Evolutionary conservation across 176 grass and related monocot species (phyloP).

Genomic region (barley (Hordeum vulgare)): DNA sequence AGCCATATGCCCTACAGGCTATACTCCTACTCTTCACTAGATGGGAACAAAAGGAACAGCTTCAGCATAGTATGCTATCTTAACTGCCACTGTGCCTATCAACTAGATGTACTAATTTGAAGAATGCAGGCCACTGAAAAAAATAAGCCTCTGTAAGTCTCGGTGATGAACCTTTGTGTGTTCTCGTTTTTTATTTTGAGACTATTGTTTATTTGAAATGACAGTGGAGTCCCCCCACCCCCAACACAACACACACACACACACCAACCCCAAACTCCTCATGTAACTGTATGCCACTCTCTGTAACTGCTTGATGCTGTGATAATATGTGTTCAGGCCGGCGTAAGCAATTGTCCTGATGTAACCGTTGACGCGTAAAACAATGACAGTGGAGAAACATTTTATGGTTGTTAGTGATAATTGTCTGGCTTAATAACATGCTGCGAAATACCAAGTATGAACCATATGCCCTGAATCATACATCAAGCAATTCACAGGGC

Average conservation of each 20-base stretch:
- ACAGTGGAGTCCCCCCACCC: too few relatives aligned
- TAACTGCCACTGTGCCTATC: neutral
- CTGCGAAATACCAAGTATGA: neutral
- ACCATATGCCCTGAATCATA: neutral
- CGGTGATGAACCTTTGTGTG: neutral
- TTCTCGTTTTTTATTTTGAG: neutral
- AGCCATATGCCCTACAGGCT: neutral
- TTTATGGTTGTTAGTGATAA: neutral
- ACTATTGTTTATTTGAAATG: neutral
- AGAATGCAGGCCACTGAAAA: neutral
- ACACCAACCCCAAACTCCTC: too few relatives aligned
- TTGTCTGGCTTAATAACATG: neutral
- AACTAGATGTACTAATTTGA: neutral
- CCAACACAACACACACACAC: too few relatives aligned
- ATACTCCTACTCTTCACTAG: neutral
- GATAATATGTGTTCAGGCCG: too few relatives aligned
- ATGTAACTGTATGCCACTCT: too few relatives aligned
- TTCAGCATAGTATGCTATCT: neutral
- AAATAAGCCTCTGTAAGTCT: neutral
- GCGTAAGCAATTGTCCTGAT: too few relatives aligned
- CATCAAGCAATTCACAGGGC: neutral
- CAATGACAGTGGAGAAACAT: neutral
- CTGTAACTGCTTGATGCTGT: too few relatives aligned
- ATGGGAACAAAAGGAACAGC: conserved; percentile 28
- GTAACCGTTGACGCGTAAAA: too few relatives aligned